phyloP scores from a whole-genome alignment of 768 basidiomycete genomes.

The Suillus weaverae region DNA sequence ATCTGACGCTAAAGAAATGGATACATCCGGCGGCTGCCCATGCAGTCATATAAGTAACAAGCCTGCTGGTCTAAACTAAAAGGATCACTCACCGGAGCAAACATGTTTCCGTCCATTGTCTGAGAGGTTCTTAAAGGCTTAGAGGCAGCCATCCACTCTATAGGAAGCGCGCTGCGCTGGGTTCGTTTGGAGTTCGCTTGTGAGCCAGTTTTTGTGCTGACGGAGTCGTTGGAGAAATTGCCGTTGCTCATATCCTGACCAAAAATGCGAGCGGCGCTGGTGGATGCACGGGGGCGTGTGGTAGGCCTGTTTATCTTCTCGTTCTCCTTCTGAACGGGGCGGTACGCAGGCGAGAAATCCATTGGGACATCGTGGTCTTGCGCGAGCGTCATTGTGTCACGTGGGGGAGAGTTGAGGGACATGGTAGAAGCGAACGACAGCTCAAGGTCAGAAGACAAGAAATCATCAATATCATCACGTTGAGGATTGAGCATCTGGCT shows the following conservation, averaged over 20 bases:
- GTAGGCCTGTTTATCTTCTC: constrained; percentile 31
- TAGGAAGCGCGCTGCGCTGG: constrained; percentile 64
- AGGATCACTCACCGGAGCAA: constrained; percentile 27
- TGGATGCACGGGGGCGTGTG: constrained; percentile 63
- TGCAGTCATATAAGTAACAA: constrained; percentile 19
- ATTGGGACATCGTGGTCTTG: constrained; percentile 63
- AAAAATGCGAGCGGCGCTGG: constrained; percentile 65
- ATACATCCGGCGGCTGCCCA: constrained; percentile 34
- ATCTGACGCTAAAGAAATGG: constrained; percentile 47
- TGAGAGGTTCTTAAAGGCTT: constrained; percentile 24
- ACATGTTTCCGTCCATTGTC: constrained; percentile 27
- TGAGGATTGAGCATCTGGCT: constrained; percentile 42
- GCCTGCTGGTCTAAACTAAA: constrained; percentile 8
- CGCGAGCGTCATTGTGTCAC: constrained; percentile 43
- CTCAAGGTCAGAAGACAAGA: constrained; percentile 75
- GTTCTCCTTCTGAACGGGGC: constrained; percentile 25
- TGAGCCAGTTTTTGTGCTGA: constrained; percentile 30
- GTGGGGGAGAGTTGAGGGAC: constrained; percentile 73
- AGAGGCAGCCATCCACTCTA: constrained; percentile 52
- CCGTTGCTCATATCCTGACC: constrained; percentile 74
- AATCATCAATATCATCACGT: constrained; percentile 61
- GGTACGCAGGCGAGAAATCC: constrained; percentile 78
- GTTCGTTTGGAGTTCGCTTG: constrained; percentile 50
- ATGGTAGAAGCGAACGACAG: constrained; percentile 81
- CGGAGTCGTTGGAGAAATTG: constrained; percentile 32